Percentiles rank a stretch among this genome's conserved stretches.
Evolutionary conservation across 768 basidiomycete genomes (phyloP).

Genomic region (Cyathus striatus): DNA sequence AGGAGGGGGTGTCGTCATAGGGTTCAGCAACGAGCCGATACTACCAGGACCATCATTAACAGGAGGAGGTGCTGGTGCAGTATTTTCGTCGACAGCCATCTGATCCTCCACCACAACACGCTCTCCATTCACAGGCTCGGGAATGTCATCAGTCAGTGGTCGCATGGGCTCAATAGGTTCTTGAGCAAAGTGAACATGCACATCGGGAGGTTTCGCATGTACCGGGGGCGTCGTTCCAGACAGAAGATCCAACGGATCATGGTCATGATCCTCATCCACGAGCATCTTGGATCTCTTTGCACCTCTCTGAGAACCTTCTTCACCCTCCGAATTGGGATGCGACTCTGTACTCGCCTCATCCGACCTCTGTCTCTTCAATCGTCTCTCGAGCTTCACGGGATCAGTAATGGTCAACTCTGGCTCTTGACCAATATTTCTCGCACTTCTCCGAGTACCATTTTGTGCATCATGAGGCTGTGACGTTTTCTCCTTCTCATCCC

Average conservation of each 20-base stretch:
- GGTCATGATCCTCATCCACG: conserved; percentile 40
- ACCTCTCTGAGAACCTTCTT: conserved; percentile 32
- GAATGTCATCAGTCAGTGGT: background rate
- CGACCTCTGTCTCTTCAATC: conserved; percentile 66
- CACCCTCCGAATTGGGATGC: conserved; percentile 51
- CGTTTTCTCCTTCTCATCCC: conserved; percentile 35
- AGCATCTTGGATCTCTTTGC: conserved; percentile 54
- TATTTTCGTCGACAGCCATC: conserved; percentile 36
- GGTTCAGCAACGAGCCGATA: no score
- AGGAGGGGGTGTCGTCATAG: conserved; percentile 25
- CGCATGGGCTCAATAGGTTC: conserved; percentile 17
- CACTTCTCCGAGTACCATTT: conserved; percentile 57
- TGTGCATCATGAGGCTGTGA: conserved; percentile 26
- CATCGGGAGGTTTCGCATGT: conserved; percentile 11
- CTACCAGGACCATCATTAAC: no score
- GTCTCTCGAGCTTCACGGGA: conserved; percentile 67
- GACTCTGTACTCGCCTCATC: conserved; percentile 50
- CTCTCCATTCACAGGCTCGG: conserved; percentile 1
- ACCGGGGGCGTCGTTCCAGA: conserved; percentile 27
- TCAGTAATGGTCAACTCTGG: conserved; percentile 74
- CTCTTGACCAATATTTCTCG: conserved; percentile 65
- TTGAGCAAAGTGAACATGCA: conserved; percentile 48
- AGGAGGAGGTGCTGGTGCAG: conserved; percentile 26
- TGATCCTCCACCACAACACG: conserved; percentile 9
- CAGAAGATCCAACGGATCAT: conserved; percentile 42